Evolutionary conservation across 148 eudicot species (phyloP), one percentile per base, ranked within the genome.

Genomic region (Persicaria tinctoria): DNA sequence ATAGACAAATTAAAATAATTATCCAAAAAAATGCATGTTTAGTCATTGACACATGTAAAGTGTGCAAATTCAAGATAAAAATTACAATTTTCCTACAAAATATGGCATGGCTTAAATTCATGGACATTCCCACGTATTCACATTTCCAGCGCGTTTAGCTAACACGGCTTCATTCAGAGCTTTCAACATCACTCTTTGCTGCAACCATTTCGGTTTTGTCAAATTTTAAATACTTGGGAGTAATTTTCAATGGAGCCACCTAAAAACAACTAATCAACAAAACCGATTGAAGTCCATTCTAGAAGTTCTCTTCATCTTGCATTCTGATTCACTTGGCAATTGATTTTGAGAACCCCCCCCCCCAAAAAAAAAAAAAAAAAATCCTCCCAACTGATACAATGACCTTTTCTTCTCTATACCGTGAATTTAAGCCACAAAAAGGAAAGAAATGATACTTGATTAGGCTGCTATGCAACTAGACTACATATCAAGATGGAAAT

Each of bases 21-120:
- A 41, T 41, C 16, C 46, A 66, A 63, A 16, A 32, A 60, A 11
- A 9, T 64, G 47, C 46, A 13, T 38, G 12, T 41, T 20, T 14
- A 64, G 41, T 64, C 70, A 64, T 64, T 41, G 46, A 66, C 70
- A 66, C 68, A 59, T 59, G 45, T 32, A 62, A 62, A 27, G 68
- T 66, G 18, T 66, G 70, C 38, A 66, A 66, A 13, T 41, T 20
- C 17, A 38, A 5, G 5, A 66, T 13, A 41, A 41, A 63, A 63
- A 63, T 27, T 11, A 10, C 45, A 27, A 3, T 27, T 9, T 27
- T 63, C 68, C 68, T 63, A 63, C 16, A 32, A 32, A 32, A 32
- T 8, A 60, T 23, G 66, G 32, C 68, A 63, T 63, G 10, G 16
- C 46, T 32, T 27, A 63, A 63, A 63, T 27, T 4, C 32, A 18